Base-by-base conservation (phyloP, 495 filamentous ascomycete genomes). In the Penicillium fimorum region DNA sequence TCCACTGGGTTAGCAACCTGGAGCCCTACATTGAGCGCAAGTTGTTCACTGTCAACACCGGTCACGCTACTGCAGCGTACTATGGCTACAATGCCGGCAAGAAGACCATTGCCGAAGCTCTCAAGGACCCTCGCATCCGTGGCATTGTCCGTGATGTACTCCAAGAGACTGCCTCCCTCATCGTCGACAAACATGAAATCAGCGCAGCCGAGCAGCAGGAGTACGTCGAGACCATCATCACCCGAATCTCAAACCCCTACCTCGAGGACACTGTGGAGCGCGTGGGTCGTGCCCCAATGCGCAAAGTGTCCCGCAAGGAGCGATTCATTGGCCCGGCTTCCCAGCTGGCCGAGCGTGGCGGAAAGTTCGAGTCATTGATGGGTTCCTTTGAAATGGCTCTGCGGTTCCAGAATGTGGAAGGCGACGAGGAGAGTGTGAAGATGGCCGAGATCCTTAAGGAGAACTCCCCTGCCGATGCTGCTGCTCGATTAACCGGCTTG, bases 1-100 rank as follows among this genome's bases (percentile, higher is more conserved):
- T 98, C 69, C 85, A 93, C 70, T 95, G 89, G 84, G 95, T 97
- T 44, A 85, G 90, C 60, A 83, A 97, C 78, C 82, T 98, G 24
- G 80, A 84, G 67, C 94, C 94, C 50, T 98, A 91, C 80, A 97
- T 97, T 66, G 92, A 98, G 84, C 92, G 94, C 74, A 98, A 98
- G 79, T 86, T 98, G 57, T 98, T 90, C 81, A 98, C 94, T 17
- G 94, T 98, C 80, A 98, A 98, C 83, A 97, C 94, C 24, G 87
- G 91, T 45, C 94, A 98, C 69, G 94, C 95, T 46, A 92, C 92
- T n/a, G 91, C 93, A 24, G 94, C 94, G 50, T 98, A 97, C 82
- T 92, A 91, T 72, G 94, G 94, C 42, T 85, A 94, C 79, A 76
- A 88, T 68, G 82, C 84, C 35, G 84, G 87, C 53, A 96, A 94